Conservation (phyloP, 495 filamentous ascomycete species). For the Annulohypoxylon maeteangense region DNA sequence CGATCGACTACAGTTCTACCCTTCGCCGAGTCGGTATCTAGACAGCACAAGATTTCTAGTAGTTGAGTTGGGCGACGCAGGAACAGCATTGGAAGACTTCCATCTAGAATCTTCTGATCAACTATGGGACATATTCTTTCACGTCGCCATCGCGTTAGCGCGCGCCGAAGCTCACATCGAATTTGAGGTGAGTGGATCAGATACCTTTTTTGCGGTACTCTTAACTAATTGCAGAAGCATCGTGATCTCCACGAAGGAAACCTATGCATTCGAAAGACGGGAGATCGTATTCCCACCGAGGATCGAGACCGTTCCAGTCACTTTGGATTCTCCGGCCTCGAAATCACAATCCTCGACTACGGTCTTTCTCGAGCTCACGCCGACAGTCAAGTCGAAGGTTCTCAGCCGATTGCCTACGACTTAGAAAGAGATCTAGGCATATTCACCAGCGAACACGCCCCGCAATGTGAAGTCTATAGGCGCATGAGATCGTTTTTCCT, state of each 20-base stretch:
- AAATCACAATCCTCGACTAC: constrained; percentile 90
- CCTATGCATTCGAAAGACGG: constrained; percentile 71
- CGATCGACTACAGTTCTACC: constrained; percentile 72
- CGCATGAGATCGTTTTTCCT: constrained; percentile 64
- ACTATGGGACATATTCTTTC: constrained; percentile 88
- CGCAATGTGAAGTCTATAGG: constrained; percentile 59
- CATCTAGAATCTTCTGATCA: constrained; percentile 63
- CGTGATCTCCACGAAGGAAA: constrained; percentile 91
- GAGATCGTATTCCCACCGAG: constrained; percentile 54
- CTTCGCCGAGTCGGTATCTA: constrained; percentile 66
- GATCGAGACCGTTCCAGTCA: constrained; percentile 53
- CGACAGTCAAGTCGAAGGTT: constrained; percentile 39
- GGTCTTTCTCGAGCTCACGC: constrained; percentile 76
- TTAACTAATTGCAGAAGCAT: constrained; percentile 62
- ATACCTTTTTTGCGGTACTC: constrained; percentile 8
- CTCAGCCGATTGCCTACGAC: constrained; percentile 55
- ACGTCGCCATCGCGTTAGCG: constrained; percentile 78
- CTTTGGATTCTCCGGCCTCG: constrained; percentile 74
- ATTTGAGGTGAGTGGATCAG: constrained; percentile 70
- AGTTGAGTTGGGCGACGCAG: constrained; percentile 89
- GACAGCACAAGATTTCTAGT: constrained; percentile 80
- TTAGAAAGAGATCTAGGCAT: constrained; percentile 63
- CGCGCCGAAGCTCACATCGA: constrained; percentile 75
- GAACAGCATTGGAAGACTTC: constrained; percentile 77
- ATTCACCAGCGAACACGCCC: constrained; percentile 62